Evolutionary conservation across 2,329 filamentous ascomycete species (phyloP).

Genomic region (Cryphonectria nitschkei): DNA sequence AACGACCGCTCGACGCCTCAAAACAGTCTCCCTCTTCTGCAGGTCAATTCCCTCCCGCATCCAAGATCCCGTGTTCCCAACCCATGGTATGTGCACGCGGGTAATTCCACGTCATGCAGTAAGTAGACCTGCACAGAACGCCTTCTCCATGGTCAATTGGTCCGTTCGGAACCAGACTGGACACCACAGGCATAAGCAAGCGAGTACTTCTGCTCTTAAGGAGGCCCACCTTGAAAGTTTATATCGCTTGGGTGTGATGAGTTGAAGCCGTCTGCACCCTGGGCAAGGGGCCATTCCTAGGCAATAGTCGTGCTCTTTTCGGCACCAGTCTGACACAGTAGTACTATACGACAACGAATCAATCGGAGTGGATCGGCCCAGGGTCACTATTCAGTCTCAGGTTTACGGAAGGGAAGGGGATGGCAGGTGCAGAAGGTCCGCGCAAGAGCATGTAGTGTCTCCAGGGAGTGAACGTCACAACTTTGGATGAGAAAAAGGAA

Average conservation of each 20-base stretch:
- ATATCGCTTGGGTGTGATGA: background rate
- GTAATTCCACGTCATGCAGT: background rate
- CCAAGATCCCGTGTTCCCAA: background rate
- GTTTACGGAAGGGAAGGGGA: no score
- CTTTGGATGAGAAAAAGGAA: background rate
- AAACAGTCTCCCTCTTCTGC: background rate
- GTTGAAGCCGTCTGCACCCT: background rate
- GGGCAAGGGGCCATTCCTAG: background rate
- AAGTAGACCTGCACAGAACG: background rate
- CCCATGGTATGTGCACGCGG: background rate
- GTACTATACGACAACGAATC: background rate
- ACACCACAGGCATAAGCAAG: background rate
- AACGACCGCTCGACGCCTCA: background rate
- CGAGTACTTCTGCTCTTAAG: background rate
- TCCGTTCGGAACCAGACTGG: background rate
- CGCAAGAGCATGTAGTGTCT: background rate
- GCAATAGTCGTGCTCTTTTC: background rate
- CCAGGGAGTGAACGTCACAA: background rate
- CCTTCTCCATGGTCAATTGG: constrained; percentile 2
- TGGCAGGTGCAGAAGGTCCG: background rate
- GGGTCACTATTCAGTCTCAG: background rate
- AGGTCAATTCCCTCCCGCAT: background rate
- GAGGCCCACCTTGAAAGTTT: background rate
- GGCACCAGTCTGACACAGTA: background rate
- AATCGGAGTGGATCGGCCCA: background rate